phyloP scores from a whole-genome alignment of 1,139 yeast species.

The Blastobotrys ciferrii region DNA sequence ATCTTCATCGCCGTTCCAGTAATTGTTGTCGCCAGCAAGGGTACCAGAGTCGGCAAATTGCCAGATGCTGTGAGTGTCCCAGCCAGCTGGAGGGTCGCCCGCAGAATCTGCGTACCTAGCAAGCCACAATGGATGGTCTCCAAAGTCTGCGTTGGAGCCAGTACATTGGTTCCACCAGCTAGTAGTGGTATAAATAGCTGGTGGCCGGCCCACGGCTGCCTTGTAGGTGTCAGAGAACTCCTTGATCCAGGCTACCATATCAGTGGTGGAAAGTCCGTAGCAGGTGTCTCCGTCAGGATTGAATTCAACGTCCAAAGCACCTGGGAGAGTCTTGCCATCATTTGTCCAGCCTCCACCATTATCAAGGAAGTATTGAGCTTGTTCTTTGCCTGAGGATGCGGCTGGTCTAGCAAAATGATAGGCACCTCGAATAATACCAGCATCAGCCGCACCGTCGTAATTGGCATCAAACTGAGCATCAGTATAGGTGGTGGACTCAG shows the following conservation, averaged over 20 bases:
- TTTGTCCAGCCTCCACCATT: conserved; percentile 8
- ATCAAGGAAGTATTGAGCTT: conserved; percentile 2
- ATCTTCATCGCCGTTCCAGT: conserved; percentile 2
- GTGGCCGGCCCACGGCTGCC: conserved; percentile 1
- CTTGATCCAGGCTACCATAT: conserved; percentile 6
- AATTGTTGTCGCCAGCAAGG: conserved; percentile 4
- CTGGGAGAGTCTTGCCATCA: conserved; percentile 7
- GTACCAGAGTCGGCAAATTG: conserved; percentile 3
- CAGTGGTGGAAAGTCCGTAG: conserved; percentile 3
- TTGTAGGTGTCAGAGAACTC: conserved; percentile 1
- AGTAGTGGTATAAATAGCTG: conserved; percentile 7
- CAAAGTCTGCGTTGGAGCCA: not conserved
- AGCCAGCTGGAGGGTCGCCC: conserved; percentile 4
- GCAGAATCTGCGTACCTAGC: conserved; percentile 1
- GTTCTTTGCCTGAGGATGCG: not conserved
- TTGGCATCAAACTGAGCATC: not conserved
- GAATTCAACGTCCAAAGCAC: conserved; percentile 7
- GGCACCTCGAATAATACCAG: conserved; percentile 4
- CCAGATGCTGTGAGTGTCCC: conserved; percentile 4
- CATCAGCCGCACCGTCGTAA: conserved; percentile 4
- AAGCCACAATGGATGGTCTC: conserved; percentile 6
- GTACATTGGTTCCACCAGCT: conserved; percentile 8
- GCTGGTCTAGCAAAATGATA: too few relatives aligned
- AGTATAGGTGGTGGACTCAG: not conserved
- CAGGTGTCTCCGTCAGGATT: too few relatives aligned